Conservation (phyloP, 164 flowering plant genomes). For the Chimonanthus salicifolius region DNA sequence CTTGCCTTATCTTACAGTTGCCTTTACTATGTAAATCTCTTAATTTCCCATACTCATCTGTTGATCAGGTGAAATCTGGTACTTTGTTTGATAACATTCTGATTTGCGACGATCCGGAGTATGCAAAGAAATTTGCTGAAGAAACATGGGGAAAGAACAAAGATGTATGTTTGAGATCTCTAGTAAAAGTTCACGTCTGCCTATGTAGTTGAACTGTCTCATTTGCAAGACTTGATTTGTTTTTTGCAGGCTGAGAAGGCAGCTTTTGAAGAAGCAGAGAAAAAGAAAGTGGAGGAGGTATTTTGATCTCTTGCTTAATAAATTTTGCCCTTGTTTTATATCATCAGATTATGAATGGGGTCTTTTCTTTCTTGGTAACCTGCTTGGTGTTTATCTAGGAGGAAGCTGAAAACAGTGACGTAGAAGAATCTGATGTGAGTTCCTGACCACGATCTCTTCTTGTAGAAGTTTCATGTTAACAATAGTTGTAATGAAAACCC, state of each 20-base stretch:
- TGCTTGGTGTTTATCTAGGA: too few relatives aligned
- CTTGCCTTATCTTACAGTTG: neutral
- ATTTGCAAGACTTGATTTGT: too few relatives aligned
- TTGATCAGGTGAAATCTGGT: slow-evolving; percentile 12
- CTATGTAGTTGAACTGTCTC: neutral
- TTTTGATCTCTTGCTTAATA: too few relatives aligned
- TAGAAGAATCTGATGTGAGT: too few relatives aligned
- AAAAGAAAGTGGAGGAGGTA: slow-evolving; percentile 6
- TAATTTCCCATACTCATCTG: neutral
- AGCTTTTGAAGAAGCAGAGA: slow-evolving; percentile 2
- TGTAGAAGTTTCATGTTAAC: too few relatives aligned
- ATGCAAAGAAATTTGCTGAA: slow-evolving; percentile 13
- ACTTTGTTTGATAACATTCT: slow-evolving; percentile 13
- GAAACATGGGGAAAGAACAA: slow-evolving; percentile 19
- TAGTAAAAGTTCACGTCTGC: neutral
- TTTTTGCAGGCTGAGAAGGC: slow-evolving; percentile 11
- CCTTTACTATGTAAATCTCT: too few relatives aligned
- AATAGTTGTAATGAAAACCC: too few relatives aligned
- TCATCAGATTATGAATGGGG: too few relatives aligned
- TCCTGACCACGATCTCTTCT: too few relatives aligned
- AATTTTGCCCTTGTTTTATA: too few relatives aligned
- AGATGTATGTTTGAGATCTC: slow-evolving; percentile 5
- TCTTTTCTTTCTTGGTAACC: too few relatives aligned
- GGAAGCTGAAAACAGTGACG: too few relatives aligned
- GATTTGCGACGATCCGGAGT: slow-evolving; percentile 11